Percentiles rank a stretch among this genome's conserved stretches.
Evolutionary conservation across 352 stramenopile species (phyloP).

Genomic region (Lagenidium sp.): DNA sequence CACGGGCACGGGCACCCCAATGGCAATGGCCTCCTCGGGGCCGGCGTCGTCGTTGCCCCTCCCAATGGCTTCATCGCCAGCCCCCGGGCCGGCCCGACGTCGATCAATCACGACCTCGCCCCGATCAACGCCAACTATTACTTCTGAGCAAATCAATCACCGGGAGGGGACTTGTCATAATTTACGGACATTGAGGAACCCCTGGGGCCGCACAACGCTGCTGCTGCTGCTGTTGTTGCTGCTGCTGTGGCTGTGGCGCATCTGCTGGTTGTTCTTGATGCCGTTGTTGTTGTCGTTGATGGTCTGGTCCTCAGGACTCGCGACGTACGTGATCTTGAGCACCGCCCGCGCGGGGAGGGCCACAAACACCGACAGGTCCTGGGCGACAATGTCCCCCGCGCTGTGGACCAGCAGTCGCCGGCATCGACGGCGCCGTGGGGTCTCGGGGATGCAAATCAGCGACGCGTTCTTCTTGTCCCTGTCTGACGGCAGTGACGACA

Average conservation of each 20-base stretch:
- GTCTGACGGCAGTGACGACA: background rate
- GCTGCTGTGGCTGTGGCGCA: too few species aligned
- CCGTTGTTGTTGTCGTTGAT: too few species aligned
- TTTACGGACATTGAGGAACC: constrained; percentile 67
- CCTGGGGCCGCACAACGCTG: constrained; percentile 57
- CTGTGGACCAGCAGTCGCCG: constrained; percentile 38
- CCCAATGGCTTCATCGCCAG: background rate
- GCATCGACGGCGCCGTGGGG: background rate
- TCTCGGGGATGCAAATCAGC: too few species aligned
- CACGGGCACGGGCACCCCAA: too few species aligned
- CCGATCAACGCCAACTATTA: constrained; percentile 14
- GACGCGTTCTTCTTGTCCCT: too few species aligned
- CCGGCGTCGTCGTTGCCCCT: background rate
- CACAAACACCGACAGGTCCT: constrained; percentile 45
- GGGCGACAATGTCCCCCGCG: constrained; percentile 40
- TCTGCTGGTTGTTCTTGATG: too few species aligned
- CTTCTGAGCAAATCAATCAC: constrained; percentile 7
- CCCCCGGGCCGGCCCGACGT: constrained; percentile 1
- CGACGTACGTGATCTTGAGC: constrained; percentile 46
- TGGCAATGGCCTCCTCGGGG: too few species aligned
- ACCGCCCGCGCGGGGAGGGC: constrained; percentile 38
- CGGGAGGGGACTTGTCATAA: constrained; percentile 15
- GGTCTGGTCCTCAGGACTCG: too few species aligned
- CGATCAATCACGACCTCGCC: constrained; percentile 5
- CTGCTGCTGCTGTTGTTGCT: too few species aligned